These are phyloP conservation scores for Saccharomycopsis sp. DNA, from an alignment of 805 yeast genomes.

Conservation along the genomic window DNA sequence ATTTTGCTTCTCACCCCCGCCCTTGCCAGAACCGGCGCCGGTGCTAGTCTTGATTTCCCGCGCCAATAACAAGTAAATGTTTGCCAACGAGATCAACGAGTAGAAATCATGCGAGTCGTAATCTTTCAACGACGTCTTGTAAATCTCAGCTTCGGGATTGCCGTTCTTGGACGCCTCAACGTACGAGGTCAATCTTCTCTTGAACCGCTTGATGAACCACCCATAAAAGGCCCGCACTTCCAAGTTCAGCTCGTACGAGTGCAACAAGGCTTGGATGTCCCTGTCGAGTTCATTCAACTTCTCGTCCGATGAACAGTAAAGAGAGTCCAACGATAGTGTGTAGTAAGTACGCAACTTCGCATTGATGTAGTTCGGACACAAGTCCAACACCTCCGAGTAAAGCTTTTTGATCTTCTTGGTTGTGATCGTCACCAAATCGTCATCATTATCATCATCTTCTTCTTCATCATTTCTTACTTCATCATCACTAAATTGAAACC, in stretches of 20 bases:
- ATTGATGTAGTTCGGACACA: slow-evolving; percentile 61
- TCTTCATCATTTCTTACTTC: slow-evolving; percentile 31
- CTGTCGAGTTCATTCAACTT: slow-evolving; percentile 34
- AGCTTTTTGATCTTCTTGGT: slow-evolving; percentile 22
- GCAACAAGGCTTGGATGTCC: slow-evolving; percentile 48
- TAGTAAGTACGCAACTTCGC: slow-evolving; percentile 68
- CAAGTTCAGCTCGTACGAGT: slow-evolving; percentile 47
- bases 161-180: slow-evolving; percentile 35
- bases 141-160: slow-evolving; percentile 66
- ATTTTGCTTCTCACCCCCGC: slow-evolving; percentile 42
- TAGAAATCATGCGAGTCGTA: slow-evolving; percentile 83
- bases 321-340: slow-evolving; percentile 28
- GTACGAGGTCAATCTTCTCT: slow-evolving; percentile 36
- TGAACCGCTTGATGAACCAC: slow-evolving; percentile 66
- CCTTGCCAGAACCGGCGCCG: slow-evolving; percentile 23
- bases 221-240: slow-evolving; percentile 89
- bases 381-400: slow-evolving; percentile 49
- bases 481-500: slow-evolving; percentile 16
- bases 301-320: slow-evolving; percentile 41
- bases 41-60: slow-evolving; percentile 50
- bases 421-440: slow-evolving; percentile 3
- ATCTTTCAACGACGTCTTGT: slow-evolving; percentile 74
- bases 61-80: slow-evolving; percentile 75
- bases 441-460: slow-evolving; percentile 4
- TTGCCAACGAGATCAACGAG: slow-evolving; percentile 84